Percentiles rank a stretch among this genome's conserved stretches.
Evolutionary conservation across 2,329 filamentous ascomycete species (phyloP).

Genomic region (Sporothrix globosa): DNA sequence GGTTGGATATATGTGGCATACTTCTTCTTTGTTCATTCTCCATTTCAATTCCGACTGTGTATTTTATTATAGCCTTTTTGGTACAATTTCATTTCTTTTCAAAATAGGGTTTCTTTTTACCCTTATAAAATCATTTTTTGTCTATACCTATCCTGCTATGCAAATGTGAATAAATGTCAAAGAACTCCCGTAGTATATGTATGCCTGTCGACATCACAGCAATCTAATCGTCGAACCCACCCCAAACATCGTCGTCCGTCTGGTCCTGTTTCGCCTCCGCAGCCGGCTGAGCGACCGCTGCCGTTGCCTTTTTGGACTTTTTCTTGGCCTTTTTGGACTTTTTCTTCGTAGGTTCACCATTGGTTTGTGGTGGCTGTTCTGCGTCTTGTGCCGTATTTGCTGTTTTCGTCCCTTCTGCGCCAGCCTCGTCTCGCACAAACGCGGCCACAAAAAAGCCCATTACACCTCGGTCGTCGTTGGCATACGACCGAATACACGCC

Average conservation of each 20-base stretch:
- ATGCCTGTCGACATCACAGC: background rate
- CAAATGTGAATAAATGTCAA: background rate
- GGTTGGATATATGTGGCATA: slow-evolving; percentile 14
- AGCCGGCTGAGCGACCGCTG: background rate
- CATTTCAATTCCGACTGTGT: background rate
- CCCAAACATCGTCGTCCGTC: slow-evolving; percentile 30
- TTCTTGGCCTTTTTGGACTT: slow-evolving; percentile 22
- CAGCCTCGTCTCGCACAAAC: slow-evolving; percentile 65
- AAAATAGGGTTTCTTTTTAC: background rate
- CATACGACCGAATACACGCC: slow-evolving; percentile 79
- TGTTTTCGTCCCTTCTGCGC: background rate
- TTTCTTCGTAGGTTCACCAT: slow-evolving; percentile 7
- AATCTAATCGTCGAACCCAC: slow-evolving; percentile 36
- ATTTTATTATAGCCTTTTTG: slow-evolving; percentile 2
- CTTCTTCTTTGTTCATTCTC: background rate
- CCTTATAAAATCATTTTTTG: background rate
- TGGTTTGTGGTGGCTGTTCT: background rate
- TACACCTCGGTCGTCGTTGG: slow-evolving; percentile 77
- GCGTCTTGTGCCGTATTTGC: too few relatives aligned
- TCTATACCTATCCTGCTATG: slow-evolving; percentile 23
- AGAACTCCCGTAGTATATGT: background rate
- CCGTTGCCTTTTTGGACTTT: slow-evolving; percentile 9
- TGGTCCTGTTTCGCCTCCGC: background rate
- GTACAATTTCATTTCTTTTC: background rate
- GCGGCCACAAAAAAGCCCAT: slow-evolving; percentile 97